Percentiles rank a stretch among this genome's conserved stretches.
phyloP scores from a whole-genome alignment of 2,329 filamentous ascomycete species.

The Geosmithia flava region DNA sequence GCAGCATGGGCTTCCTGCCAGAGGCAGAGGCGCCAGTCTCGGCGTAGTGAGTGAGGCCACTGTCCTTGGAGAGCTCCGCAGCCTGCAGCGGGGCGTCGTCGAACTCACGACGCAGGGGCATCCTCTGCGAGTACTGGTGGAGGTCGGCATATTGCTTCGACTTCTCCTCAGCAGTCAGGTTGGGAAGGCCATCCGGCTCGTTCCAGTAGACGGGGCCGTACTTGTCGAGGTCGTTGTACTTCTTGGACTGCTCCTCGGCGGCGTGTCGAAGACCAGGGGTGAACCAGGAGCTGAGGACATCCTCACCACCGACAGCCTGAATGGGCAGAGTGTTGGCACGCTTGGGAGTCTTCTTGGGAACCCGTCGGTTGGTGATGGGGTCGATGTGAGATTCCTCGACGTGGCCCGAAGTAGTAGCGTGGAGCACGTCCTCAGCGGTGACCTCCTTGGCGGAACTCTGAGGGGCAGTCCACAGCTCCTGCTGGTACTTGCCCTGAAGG shows the following conservation, averaged over 20 bases:
- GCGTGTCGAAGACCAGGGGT: not conserved
- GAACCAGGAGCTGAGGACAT: slow-evolving; percentile 5
- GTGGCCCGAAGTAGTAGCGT: slow-evolving; percentile 10
- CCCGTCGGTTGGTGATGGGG: slow-evolving; percentile 45
- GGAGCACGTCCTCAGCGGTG: slow-evolving; percentile 10
- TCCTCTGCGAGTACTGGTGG: slow-evolving; percentile 1
- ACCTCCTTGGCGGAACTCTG: slow-evolving; percentile 7
- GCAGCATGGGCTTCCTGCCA: not conserved
- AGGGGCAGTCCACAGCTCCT: slow-evolving; percentile 4
- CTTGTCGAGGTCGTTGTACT: slow-evolving; percentile 15
- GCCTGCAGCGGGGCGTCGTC: not conserved
- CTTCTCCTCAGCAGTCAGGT: slow-evolving; percentile 16
- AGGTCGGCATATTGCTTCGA: slow-evolving; percentile 19
- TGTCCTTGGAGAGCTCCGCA: not conserved
- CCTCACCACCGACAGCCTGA: slow-evolving; percentile 8
- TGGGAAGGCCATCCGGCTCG: slow-evolving; percentile 18
- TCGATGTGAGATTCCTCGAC: slow-evolving; percentile 28
- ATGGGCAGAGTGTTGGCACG: slow-evolving; percentile 5
- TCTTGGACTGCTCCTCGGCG: slow-evolving; percentile 19
- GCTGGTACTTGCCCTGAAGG: not conserved
- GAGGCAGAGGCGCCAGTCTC: not conserved
- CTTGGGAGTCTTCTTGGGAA: slow-evolving; percentile 14
- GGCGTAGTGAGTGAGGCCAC: not conserved
- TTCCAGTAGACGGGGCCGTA: slow-evolving; percentile 18
- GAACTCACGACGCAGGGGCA: not conserved